Evolutionary conservation across 2,329 filamentous ascomycete species (phyloP).

Genomic region (Fusarium equiseti): DNA sequence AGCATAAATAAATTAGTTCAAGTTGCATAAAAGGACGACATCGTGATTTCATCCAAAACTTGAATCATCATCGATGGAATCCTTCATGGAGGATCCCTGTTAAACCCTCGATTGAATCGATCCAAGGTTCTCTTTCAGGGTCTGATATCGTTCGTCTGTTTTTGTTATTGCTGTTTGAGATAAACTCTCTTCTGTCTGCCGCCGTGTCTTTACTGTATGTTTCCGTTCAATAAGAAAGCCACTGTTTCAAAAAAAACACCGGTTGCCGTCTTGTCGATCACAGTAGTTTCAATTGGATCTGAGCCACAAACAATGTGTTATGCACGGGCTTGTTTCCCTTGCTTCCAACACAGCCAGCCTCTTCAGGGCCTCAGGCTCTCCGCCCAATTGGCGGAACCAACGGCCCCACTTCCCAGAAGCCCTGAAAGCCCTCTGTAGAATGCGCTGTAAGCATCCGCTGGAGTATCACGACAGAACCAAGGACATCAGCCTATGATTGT

Average conservation of each 20-base stretch:
- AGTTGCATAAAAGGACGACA: conserved; percentile 9
- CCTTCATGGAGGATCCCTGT: conserved; percentile 6
- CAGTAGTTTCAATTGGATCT: conserved; percentile 17
- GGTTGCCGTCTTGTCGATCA: conserved; percentile 26
- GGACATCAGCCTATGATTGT: conserved; percentile 26
- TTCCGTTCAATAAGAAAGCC: conserved; percentile 1
- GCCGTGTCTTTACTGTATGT: conserved; percentile 9
- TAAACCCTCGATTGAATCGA: neutral
- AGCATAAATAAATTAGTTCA: conserved; percentile 15
- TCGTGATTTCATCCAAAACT: conserved; percentile 14
- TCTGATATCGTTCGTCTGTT: conserved; percentile 29
- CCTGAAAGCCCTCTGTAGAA: conserved; percentile 14
- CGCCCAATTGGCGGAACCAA: neutral
- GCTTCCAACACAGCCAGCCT: conserved; percentile 3
- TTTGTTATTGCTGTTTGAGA: conserved; percentile 3
- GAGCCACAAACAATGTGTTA: conserved; percentile 13
- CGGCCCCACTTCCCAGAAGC: conserved; percentile 30
- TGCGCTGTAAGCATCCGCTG: conserved; percentile 25
- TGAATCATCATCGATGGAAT: conserved; percentile 8
- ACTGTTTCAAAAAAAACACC: conserved; percentile 17
- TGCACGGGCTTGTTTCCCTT: conserved; percentile 21
- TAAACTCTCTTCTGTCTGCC: conserved; percentile 4
- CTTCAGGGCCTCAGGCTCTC: neutral
- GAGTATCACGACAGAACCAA: conserved; percentile 22
- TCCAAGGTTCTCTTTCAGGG: conserved; percentile 23